Evolutionary conservation across 495 filamentous ascomycete genomes (phyloP).

Genomic region (Trichoderma reesei): DNA sequence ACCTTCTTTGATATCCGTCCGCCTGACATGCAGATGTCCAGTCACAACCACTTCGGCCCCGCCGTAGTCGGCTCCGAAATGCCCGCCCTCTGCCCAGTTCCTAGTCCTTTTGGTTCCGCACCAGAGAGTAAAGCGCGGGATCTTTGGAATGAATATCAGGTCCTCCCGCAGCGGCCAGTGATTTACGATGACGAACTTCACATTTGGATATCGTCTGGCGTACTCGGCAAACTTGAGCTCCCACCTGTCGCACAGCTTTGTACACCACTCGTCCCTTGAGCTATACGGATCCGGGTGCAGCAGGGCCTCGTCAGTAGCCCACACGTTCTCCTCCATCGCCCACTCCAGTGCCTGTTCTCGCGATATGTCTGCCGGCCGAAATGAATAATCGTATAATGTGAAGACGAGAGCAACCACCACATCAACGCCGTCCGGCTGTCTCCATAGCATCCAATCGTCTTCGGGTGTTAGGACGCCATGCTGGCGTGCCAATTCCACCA

Average conservation of each 20-base stretch:
- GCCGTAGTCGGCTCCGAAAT: background rate
- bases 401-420: constrained; percentile 22
- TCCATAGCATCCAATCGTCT: constrained; percentile 24
- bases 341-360: constrained; percentile 21
- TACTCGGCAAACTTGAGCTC: constrained; percentile 17
- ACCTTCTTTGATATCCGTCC: constrained; percentile 27
- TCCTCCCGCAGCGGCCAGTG: constrained; percentile 29
- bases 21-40: constrained; percentile 24
- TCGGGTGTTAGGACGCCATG: constrained; percentile 26
- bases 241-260: constrained; percentile 15
- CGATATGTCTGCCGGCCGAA: constrained; percentile 20
- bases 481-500: constrained; percentile 20
- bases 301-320: constrained; percentile 27
- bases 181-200: constrained; percentile 19
- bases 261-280: constrained; percentile 24
- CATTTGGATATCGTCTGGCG: constrained; percentile 8
- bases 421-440: constrained; percentile 17
- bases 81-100: constrained; percentile 23
- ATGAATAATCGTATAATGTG: constrained; percentile 30
- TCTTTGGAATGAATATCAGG: constrained; percentile 22
- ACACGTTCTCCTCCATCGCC: constrained; percentile 24
- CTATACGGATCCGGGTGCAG: constrained; percentile 23
- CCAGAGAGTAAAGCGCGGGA: constrained; percentile 27
- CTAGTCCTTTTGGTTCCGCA: constrained; percentile 26
- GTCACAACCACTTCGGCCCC: constrained; percentile 25